These are phyloP conservation scores for Nepenthes mirabilis DNA, from an alignment of 148 eudicot genomes.

Conservation along the genomic window DNA sequence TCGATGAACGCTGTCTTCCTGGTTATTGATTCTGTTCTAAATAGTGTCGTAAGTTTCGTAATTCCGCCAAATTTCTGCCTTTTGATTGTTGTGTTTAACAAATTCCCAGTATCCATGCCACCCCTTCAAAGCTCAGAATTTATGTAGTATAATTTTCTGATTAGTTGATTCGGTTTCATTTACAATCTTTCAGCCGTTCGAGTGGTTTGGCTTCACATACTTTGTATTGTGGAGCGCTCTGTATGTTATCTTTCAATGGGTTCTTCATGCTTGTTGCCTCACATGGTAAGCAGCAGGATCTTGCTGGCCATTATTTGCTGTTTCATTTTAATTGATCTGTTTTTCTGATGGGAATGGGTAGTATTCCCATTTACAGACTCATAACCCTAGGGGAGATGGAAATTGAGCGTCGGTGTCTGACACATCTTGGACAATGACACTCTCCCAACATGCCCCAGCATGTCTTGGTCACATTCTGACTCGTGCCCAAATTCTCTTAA, in stretches of 20 bases:
- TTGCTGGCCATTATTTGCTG: too few species aligned
- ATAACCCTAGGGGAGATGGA: too few species aligned
- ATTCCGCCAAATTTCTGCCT: background rate
- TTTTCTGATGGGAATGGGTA: too few species aligned
- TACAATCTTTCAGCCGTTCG: slow-evolving; percentile 42
- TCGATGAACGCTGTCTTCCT: slow-evolving; percentile 68
- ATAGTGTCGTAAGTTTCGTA: slow-evolving; percentile 44
- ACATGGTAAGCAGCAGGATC: slow-evolving; percentile 29
- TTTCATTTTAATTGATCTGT: too few species aligned
- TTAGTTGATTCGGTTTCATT: background rate
- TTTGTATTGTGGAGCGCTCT: slow-evolving; percentile 48
- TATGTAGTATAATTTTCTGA: slow-evolving; percentile 1
- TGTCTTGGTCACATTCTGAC: too few species aligned
- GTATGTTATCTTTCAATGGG: slow-evolving; percentile 68
- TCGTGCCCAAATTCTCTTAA: too few species aligned
- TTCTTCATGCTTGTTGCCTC: slow-evolving; percentile 64
- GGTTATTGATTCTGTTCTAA: slow-evolving; percentile 51
- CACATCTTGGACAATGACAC: too few species aligned
- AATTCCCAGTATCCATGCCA: background rate
- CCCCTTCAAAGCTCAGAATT: background rate
- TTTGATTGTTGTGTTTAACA: background rate
- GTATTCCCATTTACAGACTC: background rate
- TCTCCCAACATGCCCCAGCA: too few species aligned
- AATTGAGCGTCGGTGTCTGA: too few species aligned
- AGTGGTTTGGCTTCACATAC: slow-evolving; percentile 58